Evolutionary conservation across 2,329 filamentous ascomycete genomes (phyloP).

Genomic region (Monilinia vaccinii-corymbosi): DNA sequence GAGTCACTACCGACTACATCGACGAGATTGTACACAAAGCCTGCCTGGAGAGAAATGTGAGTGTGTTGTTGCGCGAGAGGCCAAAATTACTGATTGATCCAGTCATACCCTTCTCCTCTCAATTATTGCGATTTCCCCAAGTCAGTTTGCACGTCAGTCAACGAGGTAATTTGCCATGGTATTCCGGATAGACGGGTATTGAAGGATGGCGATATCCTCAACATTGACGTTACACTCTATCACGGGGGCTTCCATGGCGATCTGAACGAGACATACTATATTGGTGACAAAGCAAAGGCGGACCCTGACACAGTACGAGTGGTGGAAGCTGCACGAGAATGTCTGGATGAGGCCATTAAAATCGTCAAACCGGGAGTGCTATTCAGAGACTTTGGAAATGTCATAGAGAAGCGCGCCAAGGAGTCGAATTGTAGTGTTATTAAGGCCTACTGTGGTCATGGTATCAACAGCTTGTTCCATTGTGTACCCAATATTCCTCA

Average conservation of each 20-base stretch:
- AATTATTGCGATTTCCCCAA: constrained; percentile 98
- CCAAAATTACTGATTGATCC: constrained; percentile 15
- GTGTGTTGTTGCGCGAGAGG: constrained; percentile 28
- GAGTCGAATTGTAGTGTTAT: constrained; percentile 78
- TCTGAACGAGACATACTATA: constrained; percentile 97
- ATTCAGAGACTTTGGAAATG: constrained; percentile 87
- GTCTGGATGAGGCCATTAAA: constrained; percentile 81
- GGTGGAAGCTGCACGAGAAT: constrained; percentile 82
- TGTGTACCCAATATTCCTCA: constrained; percentile 90
- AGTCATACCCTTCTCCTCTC: constrained; percentile 91
- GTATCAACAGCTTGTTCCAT: constrained; percentile 90
- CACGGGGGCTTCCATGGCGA: constrained; percentile 94
- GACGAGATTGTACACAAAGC: constrained; percentile 94
- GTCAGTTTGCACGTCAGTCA: constrained; percentile 91
- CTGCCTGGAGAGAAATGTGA: constrained; percentile 82
- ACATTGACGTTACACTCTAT: constrained; percentile 92
- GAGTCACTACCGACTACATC: constrained; percentile 90
- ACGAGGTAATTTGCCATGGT: constrained; percentile 97
- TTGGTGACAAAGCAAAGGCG: constrained; percentile 76
- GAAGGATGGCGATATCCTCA: constrained; percentile 89
- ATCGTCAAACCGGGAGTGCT: constrained; percentile 87
- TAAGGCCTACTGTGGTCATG: constrained; percentile 92
- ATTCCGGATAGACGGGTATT: constrained; percentile 87
- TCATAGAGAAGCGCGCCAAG: constrained; percentile 94
- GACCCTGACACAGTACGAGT: constrained; percentile 84